Conservation (phyloP, 257 asterid species). For the Coffea eugenioides region DNA sequence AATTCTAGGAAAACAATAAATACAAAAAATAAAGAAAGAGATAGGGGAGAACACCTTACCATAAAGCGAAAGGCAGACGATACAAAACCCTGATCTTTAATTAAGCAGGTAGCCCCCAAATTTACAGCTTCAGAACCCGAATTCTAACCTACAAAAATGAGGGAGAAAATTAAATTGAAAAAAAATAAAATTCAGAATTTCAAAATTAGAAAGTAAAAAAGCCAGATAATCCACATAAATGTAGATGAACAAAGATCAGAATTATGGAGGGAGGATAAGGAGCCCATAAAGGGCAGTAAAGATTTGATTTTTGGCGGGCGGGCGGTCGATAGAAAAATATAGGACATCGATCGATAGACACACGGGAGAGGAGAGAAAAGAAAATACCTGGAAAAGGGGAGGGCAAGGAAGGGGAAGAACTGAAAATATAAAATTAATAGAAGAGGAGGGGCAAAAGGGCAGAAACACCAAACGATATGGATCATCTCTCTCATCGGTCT, state of each 20-base stretch:
- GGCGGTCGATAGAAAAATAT: background rate
- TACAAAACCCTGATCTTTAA: background rate
- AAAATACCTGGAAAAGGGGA: conserved; percentile 44
- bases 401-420: conserved; percentile 45
- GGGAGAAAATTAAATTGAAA: background rate
- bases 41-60: background rate
- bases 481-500: background rate
- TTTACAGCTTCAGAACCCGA: conserved; percentile 10
- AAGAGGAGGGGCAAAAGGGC: conserved; percentile 26
- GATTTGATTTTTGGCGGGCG: conserved; percentile 23
- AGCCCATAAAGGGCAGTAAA: background rate
- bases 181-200: background rate
- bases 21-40: background rate
- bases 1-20: background rate
- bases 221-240: background rate
- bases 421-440: background rate
- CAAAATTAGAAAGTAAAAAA: background rate
- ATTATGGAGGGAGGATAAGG: background rate
- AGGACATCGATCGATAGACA: background rate
- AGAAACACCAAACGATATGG: conserved; percentile 3
- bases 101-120: background rate
- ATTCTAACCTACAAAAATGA: background rate
- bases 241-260: background rate
- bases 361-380: conserved; percentile 32
- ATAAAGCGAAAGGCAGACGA: background rate